Evolutionary conservation across 192 early-diverging fungal genomes (phyloP).

Genomic region (Coemansia asiatica): DNA sequence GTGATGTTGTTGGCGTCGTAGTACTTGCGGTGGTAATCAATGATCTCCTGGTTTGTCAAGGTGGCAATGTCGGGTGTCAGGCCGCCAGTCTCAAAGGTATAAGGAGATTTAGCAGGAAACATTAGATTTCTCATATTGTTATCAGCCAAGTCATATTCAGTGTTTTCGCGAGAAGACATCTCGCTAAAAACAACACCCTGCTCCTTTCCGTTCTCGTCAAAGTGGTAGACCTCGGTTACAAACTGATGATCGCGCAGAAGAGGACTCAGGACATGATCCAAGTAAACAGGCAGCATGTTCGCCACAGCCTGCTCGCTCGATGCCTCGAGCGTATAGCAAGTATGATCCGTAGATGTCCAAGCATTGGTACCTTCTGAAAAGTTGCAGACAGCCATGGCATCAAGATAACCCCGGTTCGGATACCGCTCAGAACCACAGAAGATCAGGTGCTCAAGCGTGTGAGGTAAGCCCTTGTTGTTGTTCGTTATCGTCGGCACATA

Average conservation of each 20-base stretch:
- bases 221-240: slow-evolving; percentile 79
- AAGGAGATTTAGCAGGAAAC: slow-evolving; percentile 59
- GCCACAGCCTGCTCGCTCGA: slow-evolving; percentile 68
- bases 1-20: slow-evolving; percentile 74
- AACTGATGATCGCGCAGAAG: slow-evolving; percentile 72
- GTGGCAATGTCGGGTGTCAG: slow-evolving; percentile 67
- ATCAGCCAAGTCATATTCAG: slow-evolving; percentile 63
- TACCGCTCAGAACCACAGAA: slow-evolving; percentile 77
- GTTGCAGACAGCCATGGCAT: slow-evolving; percentile 70
- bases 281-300: slow-evolving; percentile 72
- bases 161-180: slow-evolving; percentile 74
- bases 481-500: slow-evolving; percentile 71
- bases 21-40: slow-evolving; percentile 70
- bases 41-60: slow-evolving; percentile 74
- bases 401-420: slow-evolving; percentile 71
- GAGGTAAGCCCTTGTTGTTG: slow-evolving; percentile 74
- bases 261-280: slow-evolving; percentile 80
- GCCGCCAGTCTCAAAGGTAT: slow-evolving; percentile 76
- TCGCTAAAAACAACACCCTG: slow-evolving; percentile 80
- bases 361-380: slow-evolving; percentile 78
- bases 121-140: slow-evolving; percentile 13
- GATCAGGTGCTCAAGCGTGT: slow-evolving; percentile 80
- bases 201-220: slow-evolving; percentile 66
- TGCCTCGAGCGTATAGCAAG: slow-evolving; percentile 68
- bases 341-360: slow-evolving; percentile 60